Base-by-base conservation (phyloP, 768 basidiomycete species). In the Hypholoma fasciculare region DNA sequence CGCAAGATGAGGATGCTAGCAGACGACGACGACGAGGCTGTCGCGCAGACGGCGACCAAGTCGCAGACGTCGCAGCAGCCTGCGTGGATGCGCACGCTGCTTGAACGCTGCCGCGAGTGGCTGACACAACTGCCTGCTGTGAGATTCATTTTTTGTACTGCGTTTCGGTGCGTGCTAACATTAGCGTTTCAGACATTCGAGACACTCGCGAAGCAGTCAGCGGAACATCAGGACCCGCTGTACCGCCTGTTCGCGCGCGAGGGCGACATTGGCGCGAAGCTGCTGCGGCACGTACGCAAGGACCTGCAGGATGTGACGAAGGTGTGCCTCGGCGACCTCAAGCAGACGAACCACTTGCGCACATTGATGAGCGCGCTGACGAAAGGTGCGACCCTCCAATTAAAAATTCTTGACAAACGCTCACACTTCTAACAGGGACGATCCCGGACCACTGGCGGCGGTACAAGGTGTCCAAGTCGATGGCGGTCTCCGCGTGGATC, bases 271-370 rank as follows among this genome's bases (percentile, higher is more conserved):
- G 96, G 92, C 7, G 79, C 78, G 63, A 90, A 83, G 66, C 81
- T 99, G 8, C 80, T 98, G n/a, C 75, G 76, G 11, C 85, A 86
- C 56, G 90, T 98, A 52, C 82, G 87, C 50, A 85, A 78, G 69
- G 97, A 98, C 70, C 83, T 99, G 16, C 74, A 76, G 12, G 88
- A 94, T 63, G 85, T 98, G 30, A 82, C 89, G 57, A 85, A 87
- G 67, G 92, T 97, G 43, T 95, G 93, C 72, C 81, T 86, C 65
- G 96, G 95, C 51, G 84, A 84, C 61, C 75, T 94, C 52, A 97
- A 97, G 78, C 96, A 97, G 72, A 98, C 96, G 1, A 99, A 99
- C 69, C 93, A 97, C 67, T 78, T 96, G 27, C 88, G 97, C n/a
- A 86, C 85, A 4, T 78, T 99, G 26, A 90, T 98, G 87, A 92